Percentiles rank a stretch among this genome's conserved stretches.
Evolutionary conservation across 768 basidiomycete species (phyloP).

Genomic region (Porphyrellus cyaneotinctus): DNA sequence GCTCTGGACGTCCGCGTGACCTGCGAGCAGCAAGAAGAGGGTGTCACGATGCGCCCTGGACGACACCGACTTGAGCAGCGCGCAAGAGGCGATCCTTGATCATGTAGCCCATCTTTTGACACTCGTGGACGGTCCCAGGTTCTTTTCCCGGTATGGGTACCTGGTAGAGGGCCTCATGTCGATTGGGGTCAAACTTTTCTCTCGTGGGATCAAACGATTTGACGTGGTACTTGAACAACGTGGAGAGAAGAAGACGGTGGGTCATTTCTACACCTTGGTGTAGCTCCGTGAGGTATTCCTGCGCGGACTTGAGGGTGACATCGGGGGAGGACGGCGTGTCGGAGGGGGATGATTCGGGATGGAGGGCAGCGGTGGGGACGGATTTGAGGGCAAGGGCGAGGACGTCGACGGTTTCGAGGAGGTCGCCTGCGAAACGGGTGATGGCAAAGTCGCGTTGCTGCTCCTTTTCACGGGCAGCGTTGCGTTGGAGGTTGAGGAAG

Average conservation of each 20-base stretch:
- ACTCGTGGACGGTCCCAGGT: conserved; percentile 86
- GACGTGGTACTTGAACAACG: conserved; percentile 88
- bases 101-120: conserved; percentile 86
- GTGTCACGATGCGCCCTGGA: conserved; percentile 54
- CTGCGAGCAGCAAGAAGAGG: background rate
- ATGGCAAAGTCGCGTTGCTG: conserved; percentile 94
- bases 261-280: conserved; percentile 90
- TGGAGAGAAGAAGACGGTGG: conserved; percentile 83
- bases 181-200: conserved; percentile 91
- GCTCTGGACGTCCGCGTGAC: background rate
- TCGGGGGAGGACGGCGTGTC: conserved; percentile 27
- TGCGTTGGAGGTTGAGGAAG: conserved; percentile 91
- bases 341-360: conserved; percentile 23
- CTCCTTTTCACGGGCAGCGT: conserved; percentile 85
- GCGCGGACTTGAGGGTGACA: conserved; percentile 46
- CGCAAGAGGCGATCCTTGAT: conserved; percentile 92
- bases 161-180: conserved; percentile 93
- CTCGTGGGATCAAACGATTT: conserved; percentile 90
- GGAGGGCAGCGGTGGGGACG: conserved; percentile 52
- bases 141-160: conserved; percentile 86
- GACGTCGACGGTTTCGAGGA: conserved; percentile 89
- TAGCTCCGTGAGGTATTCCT: conserved; percentile 62
- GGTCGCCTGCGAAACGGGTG: conserved; percentile 82
- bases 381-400: conserved; percentile 81
- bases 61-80: conserved; percentile 96